Evolutionary conservation across 441 rosid genomes (phyloP).

Genomic region (Populus tomentosa): DNA sequence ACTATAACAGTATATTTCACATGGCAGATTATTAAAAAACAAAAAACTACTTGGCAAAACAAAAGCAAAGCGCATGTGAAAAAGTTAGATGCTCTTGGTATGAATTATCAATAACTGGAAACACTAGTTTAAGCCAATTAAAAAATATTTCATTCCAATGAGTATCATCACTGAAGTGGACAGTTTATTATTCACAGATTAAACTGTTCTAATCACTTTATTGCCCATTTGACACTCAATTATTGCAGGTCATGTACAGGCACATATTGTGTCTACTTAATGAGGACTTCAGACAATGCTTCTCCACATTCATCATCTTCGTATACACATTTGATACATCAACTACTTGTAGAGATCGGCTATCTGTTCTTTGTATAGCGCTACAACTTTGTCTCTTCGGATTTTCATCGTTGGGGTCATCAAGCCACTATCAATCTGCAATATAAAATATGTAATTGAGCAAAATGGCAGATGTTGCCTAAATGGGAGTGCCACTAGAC

Average conservation of each 20-base stretch:
- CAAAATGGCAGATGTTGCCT: background rate
- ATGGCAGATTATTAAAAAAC: no score
- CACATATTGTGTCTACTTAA: background rate
- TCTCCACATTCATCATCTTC: background rate
- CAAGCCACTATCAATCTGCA: slow-evolving; percentile 86
- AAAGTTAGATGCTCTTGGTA: no score
- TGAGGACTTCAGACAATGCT: background rate
- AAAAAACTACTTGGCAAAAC: no score
- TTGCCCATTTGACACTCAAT: background rate
- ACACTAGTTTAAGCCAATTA: no score
- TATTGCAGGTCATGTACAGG: background rate
- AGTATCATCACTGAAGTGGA: background rate
- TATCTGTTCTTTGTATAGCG: slow-evolving; percentile 50
- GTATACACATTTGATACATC: background rate
- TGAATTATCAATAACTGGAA: no score
- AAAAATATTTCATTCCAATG: background rate
- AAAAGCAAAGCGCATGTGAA: no score
- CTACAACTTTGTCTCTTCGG: slow-evolving; percentile 67
- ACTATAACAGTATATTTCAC: no score
- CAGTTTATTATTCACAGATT: background rate
- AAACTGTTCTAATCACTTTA: background rate
- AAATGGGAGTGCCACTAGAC: background rate
- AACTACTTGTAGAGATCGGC: slow-evolving; percentile 49
- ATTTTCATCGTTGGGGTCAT: slow-evolving; percentile 95
- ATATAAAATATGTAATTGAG: slow-evolving; percentile 10